Evolutionary conservation across 2,329 filamentous ascomycete species (phyloP).

Genomic region (Trichoderma atroviride): DNA sequence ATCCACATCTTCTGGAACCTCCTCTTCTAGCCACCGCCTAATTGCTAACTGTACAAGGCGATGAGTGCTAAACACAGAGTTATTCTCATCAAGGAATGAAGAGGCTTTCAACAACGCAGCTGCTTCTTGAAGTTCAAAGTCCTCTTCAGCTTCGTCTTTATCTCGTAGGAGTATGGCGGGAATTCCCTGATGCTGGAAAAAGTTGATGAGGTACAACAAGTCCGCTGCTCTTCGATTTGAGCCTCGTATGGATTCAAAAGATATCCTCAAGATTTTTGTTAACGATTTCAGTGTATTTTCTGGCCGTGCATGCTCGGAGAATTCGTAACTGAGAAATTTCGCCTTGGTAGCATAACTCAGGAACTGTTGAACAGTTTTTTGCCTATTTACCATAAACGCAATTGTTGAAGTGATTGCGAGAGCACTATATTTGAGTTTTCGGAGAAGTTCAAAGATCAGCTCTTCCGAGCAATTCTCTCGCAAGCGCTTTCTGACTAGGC

Average conservation of each 20-base stretch:
- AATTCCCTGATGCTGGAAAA: conserved; percentile 26
- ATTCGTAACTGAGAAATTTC: conserved; percentile 15
- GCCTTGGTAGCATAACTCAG: conserved; percentile 5
- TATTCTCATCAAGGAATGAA: conserved; percentile 20
- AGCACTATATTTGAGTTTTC: conserved; percentile 13
- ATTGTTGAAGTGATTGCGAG: conserved; percentile 22
- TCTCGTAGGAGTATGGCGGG: conserved; percentile 14
- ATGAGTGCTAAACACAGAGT: conserved; percentile 20
- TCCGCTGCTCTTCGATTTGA: conserved; percentile 23
- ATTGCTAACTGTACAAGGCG: conserved; percentile 24
- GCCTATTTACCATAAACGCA: conserved; percentile 13
- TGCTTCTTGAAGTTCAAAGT: conserved; percentile 18
- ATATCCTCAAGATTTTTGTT: conserved; percentile 16
- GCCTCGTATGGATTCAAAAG: conserved; percentile 14
- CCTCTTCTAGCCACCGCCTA: conserved; percentile 23
- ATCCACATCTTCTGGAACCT: conserved; percentile 10
- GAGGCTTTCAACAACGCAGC: conserved; percentile 16
- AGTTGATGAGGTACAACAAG: conserved; percentile 18
- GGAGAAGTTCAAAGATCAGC: neutral
- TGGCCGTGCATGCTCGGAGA: conserved; percentile 11
- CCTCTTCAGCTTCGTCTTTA: neutral
- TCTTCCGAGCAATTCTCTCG: neutral
- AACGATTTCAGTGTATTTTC: conserved; percentile 10
- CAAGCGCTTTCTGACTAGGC: conserved; percentile 7
- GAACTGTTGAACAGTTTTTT: conserved; percentile 7